Conservation (phyloP, 495 filamentous ascomycete species). For the Annulohypoxylon maeteangense region DNA sequence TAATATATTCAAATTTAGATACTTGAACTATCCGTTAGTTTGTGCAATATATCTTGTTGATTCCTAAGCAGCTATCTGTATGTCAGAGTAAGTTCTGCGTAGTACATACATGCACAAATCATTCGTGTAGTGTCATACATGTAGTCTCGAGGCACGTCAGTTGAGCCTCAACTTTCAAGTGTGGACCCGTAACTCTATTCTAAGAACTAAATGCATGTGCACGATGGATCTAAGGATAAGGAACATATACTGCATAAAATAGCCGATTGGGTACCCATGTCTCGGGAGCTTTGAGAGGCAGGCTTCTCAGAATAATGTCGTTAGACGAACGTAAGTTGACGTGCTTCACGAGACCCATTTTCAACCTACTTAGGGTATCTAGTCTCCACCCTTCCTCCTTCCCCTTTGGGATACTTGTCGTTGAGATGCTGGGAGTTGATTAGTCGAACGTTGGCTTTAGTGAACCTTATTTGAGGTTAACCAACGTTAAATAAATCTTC, state of each 20-base stretch:
- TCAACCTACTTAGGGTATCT: not conserved
- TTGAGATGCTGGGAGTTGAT: conserved; percentile 3
- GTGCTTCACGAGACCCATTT: conserved; percentile 30
- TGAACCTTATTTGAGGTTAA: not conserved
- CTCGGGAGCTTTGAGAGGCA: not conserved
- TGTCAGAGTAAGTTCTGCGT: not conserved
- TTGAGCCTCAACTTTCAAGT: conserved; percentile 38
- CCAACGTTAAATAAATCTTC: not conserved
- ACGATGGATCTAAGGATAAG: conserved; percentile 17
- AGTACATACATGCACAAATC: not conserved
- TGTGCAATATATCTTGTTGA: not conserved
- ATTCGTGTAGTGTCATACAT: not conserved
- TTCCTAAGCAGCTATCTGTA: not conserved
- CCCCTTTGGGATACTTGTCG: conserved; percentile 18
- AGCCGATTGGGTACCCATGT: conserved; percentile 15
- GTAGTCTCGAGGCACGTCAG: not conserved
- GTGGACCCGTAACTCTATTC: conserved; percentile 27
- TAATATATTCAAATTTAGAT: conserved; percentile 7
- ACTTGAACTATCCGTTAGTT: not conserved
- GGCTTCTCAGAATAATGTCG: conserved; percentile 24
- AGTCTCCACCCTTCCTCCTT: conserved; percentile 25
- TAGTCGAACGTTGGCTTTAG: not conserved
- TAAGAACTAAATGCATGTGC: conserved; percentile 20
- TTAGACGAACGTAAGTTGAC: conserved; percentile 31
- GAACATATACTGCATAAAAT: not conserved